Conservation (phyloP, 352 stramenopile genomes). For the Globisporangium nunn region DNA sequence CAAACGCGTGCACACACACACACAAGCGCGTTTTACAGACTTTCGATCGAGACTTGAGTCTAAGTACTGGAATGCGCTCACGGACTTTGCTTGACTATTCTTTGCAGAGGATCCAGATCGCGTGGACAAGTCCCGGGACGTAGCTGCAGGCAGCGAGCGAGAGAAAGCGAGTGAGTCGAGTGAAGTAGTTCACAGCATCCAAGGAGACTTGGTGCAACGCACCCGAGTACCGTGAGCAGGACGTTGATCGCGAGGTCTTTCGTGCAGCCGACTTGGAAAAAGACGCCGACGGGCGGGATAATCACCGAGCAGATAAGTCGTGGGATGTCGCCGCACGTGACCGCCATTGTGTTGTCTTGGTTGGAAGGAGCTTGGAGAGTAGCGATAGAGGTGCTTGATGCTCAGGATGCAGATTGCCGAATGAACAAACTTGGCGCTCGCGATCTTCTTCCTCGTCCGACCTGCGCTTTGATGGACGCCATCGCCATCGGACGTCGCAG, state of each 20-base stretch:
- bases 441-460: too few relatives aligned
- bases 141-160: conserved; percentile 22
- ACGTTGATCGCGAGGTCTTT: conserved; percentile 56
- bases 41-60: background rate
- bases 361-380: background rate
- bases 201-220: background rate
- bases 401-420: background rate
- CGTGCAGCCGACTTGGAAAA: conserved; percentile 31
- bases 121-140: conserved; percentile 67
- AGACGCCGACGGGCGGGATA: conserved; percentile 35
- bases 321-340: conserved; percentile 66
- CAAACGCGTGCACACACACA: background rate
- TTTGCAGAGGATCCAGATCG: conserved; percentile 67
- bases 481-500: too few relatives aligned
- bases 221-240: conserved; percentile 31
- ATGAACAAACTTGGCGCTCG: background rate
- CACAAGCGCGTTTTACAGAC: background rate
- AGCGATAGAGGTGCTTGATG: background rate
- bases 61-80: too few relatives aligned
- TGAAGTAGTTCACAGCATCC: background rate
- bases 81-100: conserved; percentile 20
- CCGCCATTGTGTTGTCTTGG: conserved; percentile 23
- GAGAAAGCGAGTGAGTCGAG: background rate
- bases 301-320: conserved; percentile 64
- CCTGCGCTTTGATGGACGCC: too few relatives aligned